A percentile compares a stretch with the other conserved stretches of the same genome.
Evolutionary conservation across 2,329 filamentous ascomycete genomes (phyloP).

Genomic region (Claviceps sp.): DNA sequence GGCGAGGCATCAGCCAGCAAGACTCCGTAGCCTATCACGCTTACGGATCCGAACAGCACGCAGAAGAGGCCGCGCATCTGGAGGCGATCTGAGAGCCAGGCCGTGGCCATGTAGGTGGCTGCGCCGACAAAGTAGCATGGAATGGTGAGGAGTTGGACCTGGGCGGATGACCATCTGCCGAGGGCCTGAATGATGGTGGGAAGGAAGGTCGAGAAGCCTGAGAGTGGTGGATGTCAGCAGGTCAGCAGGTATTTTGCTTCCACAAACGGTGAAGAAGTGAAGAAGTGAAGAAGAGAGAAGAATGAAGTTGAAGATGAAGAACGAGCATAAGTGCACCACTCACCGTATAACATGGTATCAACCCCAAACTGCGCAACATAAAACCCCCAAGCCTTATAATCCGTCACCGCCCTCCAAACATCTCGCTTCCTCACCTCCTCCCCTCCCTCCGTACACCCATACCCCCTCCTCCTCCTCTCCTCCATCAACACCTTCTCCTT

Average conservation of each 20-base stretch:
- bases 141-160: slow-evolving; percentile 65
- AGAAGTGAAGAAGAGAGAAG: background rate
- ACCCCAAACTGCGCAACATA: slow-evolving; percentile 56
- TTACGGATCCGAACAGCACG: slow-evolving; percentile 47
- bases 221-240: background rate
- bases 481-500: slow-evolving; percentile 54
- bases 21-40: slow-evolving; percentile 55
- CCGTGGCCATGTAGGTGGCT: slow-evolving; percentile 51
- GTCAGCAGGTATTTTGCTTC: background rate
- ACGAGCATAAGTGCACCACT: background rate
- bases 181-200: slow-evolving; percentile 66
- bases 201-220: slow-evolving; percentile 62
- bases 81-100: slow-evolving; percentile 52
- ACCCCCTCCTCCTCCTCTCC: slow-evolving; percentile 23
- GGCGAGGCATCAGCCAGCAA: slow-evolving; percentile 46
- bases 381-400: slow-evolving; percentile 67
- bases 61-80: slow-evolving; percentile 54
- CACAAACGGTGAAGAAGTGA: background rate
- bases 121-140: slow-evolving; percentile 66
- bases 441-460: slow-evolving; percentile 33
- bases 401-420: slow-evolving; percentile 51
- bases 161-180: slow-evolving; percentile 45
- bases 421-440: slow-evolving; percentile 41
- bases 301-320: background rate
- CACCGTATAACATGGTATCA: slow-evolving; percentile 61